Percentiles rank a stretch among this genome's conserved stretches.
Evolutionary conservation across 148 eudicot genomes (phyloP).

Genomic region (Rhododendron williamsianum): DNA sequence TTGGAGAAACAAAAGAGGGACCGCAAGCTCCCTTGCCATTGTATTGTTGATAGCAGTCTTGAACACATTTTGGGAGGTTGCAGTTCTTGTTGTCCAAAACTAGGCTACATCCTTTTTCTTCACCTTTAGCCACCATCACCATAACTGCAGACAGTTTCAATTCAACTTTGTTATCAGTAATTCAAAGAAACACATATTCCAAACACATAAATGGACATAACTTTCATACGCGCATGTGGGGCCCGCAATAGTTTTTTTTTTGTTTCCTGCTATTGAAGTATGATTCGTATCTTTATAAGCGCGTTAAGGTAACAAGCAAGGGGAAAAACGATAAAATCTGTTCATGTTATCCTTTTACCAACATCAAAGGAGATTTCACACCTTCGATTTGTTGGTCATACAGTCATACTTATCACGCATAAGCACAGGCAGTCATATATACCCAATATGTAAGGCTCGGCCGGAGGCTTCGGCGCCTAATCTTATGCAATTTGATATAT

Average conservation of each 20-base stretch:
- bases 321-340: too few relatives aligned
- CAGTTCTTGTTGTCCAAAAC: neutral
- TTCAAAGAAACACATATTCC: neutral
- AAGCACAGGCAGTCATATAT: neutral
- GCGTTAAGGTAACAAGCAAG: too few relatives aligned
- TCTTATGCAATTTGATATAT: neutral
- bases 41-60: neutral
- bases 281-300: neutral
- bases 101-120: neutral
- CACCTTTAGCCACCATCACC: neutral
- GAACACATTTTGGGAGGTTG: neutral
- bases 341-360: neutral
- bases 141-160: neutral
- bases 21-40: neutral
- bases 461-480: neutral
- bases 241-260: too few relatives aligned
- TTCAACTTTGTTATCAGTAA: neutral
- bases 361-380: neutral
- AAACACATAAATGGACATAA: neutral
- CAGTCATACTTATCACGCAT: neutral
- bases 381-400: neutral
- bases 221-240: too few relatives aligned
- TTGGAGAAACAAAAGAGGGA: neutral
- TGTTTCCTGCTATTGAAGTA: too few relatives aligned
- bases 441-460: too few relatives aligned